Evolutionary conservation across 345 rosid genomes (phyloP).

Genomic region (Syzygium jambos): DNA sequence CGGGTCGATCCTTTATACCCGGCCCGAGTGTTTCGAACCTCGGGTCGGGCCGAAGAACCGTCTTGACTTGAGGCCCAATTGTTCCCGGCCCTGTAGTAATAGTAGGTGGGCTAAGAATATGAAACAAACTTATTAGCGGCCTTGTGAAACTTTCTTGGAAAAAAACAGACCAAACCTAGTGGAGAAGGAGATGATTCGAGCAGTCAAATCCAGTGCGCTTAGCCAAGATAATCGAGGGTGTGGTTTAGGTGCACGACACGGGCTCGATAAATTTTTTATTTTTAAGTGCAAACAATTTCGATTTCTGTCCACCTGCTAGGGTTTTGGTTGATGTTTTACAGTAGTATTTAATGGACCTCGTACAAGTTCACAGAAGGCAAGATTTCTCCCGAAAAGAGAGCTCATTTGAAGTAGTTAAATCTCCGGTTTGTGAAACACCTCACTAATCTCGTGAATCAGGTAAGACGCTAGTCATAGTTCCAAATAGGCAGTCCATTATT

Average conservation of each 20-base stretch:
- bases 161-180: not conserved
- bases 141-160: not conserved
- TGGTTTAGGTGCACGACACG: fast-evolving
- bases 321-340: not conserved
- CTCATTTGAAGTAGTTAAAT: not conserved
- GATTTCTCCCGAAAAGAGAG: not conserved
- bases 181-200: not conserved
- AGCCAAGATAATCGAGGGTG: not conserved
- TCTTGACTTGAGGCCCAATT: not conserved
- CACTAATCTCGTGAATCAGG: too few relatives aligned
- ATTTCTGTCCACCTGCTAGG: not conserved
- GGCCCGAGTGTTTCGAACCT: not conserved
- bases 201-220: fast-evolving
- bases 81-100: not conserved
- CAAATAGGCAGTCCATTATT: fast-evolving
- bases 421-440: not conserved
- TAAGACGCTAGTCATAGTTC: not conserved
- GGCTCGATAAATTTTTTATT: not conserved
- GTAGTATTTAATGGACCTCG: fast-evolving
- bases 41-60: not conserved
- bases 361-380: not conserved
- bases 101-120: too few relatives aligned
- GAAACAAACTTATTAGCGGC: not conserved
- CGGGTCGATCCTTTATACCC: not conserved
- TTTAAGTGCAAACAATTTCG: not conserved